Percentiles rank a stretch among this genome's conserved stretches.
Conservation (phyloP, 2,329 filamentous ascomycete genomes). For the Venturiaceae sp. region DNA sequence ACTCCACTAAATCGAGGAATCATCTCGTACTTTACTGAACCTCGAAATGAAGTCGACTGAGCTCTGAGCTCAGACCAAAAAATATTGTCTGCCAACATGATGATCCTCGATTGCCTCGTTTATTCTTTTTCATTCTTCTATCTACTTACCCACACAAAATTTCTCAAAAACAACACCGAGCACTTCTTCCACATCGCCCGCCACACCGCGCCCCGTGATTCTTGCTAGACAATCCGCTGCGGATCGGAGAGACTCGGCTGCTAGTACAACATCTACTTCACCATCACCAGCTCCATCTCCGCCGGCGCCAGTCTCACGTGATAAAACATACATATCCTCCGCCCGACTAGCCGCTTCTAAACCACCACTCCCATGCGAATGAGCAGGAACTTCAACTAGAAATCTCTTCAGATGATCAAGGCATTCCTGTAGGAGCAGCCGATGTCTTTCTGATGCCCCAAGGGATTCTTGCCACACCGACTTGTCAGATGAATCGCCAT, state of each 20-base stretch:
- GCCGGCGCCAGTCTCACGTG: neutral
- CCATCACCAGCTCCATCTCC: conserved; percentile 9
- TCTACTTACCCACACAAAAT: conserved; percentile 38
- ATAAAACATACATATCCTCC: conserved; percentile 2
- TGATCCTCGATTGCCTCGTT: too few relatives aligned
- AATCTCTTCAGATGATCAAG: conserved; percentile 64
- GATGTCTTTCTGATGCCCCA: conserved; percentile 84
- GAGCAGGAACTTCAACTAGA: conserved; percentile 42
- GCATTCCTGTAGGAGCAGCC: conserved; percentile 68
- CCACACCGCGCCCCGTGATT: conserved; percentile 79
- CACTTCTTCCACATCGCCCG: conserved; percentile 88
- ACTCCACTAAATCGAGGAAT: too few relatives aligned
- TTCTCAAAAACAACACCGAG: conserved; percentile 96
- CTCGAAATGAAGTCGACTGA: too few relatives aligned
- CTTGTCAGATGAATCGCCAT: conserved; percentile 20
- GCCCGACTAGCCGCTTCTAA: conserved; percentile 1
- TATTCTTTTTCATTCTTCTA: neutral
- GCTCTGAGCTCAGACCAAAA: too few relatives aligned
- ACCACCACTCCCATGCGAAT: neutral
- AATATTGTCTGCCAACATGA: too few relatives aligned
- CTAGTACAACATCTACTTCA: conserved; percentile 76
- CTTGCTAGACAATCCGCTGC: conserved; percentile 72
- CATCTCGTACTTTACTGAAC: too few relatives aligned
- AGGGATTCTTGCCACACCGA: conserved; percentile 72
- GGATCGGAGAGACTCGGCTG: conserved; percentile 76